phyloP scores from a whole-genome alignment of 1,139 yeast genomes.

The Hemisphaericaspora lyxosophila region DNA sequence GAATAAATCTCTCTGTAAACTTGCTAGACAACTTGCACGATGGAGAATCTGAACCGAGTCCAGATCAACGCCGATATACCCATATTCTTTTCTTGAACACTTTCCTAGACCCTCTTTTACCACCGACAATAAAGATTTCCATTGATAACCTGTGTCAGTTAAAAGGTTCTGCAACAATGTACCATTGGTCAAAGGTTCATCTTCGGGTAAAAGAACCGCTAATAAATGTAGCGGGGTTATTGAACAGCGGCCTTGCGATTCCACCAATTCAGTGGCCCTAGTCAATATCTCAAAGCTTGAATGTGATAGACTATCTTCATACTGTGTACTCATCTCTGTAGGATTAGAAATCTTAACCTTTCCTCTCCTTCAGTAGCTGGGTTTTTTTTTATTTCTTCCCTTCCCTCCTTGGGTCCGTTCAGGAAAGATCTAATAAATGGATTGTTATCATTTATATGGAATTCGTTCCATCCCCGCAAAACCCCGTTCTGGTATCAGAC shows the following conservation, averaged over 20 bases:
- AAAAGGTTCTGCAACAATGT: neutral
- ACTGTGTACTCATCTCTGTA: neutral
- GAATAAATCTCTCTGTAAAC: neutral
- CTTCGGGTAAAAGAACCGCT: neutral
- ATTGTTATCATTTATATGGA: too few relatives aligned
- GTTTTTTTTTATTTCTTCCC: too few relatives aligned
- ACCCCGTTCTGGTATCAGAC: too few relatives aligned
- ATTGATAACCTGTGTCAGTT: neutral
- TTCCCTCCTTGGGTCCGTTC: too few relatives aligned
- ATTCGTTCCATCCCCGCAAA: too few relatives aligned
- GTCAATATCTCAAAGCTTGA: neutral
- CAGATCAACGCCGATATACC: neutral
- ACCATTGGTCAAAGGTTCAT: neutral
- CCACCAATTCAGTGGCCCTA: neutral
- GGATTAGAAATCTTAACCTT: too few relatives aligned
- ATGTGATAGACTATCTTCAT: neutral
- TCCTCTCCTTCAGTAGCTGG: too few relatives aligned
- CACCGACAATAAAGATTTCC: neutral
- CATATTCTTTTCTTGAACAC: neutral
- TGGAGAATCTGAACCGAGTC: neutral
- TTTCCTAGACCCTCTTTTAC: neutral
- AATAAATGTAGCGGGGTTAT: slow-evolving; percentile 1
- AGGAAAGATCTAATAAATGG: too few relatives aligned
- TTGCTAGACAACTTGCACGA: neutral
- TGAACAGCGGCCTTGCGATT: neutral